phyloP scores from a whole-genome alignment of 2,329 filamentous ascomycete genomes.

The Phialophora verrucosa region DNA sequence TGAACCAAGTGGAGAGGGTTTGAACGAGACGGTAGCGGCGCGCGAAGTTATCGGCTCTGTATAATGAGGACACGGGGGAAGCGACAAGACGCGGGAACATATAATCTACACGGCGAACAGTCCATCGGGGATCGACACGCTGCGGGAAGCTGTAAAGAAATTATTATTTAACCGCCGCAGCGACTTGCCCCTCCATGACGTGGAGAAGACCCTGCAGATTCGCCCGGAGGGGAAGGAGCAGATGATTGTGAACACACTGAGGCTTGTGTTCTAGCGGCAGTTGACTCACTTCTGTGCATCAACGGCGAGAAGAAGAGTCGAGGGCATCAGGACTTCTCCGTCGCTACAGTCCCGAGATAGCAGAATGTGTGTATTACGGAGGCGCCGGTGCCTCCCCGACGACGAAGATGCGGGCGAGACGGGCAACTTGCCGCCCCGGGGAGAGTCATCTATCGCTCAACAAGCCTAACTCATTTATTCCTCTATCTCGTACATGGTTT shows the following conservation, averaged over 20 bases:
- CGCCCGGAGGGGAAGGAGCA: neutral
- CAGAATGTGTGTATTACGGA: neutral
- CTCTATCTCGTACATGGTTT: neutral
- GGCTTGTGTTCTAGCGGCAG: conserved; percentile 5
- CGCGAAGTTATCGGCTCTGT: neutral
- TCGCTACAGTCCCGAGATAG: neutral
- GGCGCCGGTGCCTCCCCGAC: conserved; percentile 2
- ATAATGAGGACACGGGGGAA: neutral
- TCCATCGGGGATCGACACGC: conserved; percentile 3
- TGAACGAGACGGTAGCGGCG: neutral
- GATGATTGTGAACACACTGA: neutral
- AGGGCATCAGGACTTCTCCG: conserved; percentile 18
- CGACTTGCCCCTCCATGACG: conserved; percentile 10
- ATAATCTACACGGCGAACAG: neutral
- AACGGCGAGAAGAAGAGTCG: neutral
- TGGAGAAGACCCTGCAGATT: neutral
- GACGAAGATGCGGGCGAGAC: neutral
- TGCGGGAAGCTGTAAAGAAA: conserved; percentile 13
- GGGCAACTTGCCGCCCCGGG: neutral
- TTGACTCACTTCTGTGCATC: neutral
- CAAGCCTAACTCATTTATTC: neutral
- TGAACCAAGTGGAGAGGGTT: neutral
- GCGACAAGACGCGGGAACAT: neutral
- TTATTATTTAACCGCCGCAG: conserved; percentile 1
- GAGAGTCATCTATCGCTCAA: neutral